A percentile compares a stretch with the other conserved stretches of the same genome.
These are phyloP conservation scores for Magnaporthales sp. DNA, from an alignment of 2,329 filamentous ascomycete genomes.

Conservation along the genomic window DNA sequence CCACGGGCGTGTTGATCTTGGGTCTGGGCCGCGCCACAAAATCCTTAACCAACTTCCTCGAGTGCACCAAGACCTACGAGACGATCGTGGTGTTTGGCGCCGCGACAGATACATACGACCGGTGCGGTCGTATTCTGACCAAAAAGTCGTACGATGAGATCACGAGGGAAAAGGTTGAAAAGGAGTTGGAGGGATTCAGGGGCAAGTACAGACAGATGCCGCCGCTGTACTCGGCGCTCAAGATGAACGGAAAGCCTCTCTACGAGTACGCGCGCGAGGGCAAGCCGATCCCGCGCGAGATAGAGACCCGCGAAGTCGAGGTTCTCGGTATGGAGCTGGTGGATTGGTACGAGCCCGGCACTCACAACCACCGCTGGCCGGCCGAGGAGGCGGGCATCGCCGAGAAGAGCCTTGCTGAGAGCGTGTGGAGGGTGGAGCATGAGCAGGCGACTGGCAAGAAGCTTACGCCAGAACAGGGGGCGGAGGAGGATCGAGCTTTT, in stretches of 20 bases:
- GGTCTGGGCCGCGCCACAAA: constrained; percentile 88
- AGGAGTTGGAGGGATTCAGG: constrained; percentile 64
- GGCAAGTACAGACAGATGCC: constrained; percentile 85
- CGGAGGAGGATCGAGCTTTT: constrained; percentile 44
- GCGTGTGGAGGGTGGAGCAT: constrained; percentile 56
- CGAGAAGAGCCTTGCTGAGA: constrained; percentile 69
- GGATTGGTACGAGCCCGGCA: constrained; percentile 77
- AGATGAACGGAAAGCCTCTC: constrained; percentile 86
- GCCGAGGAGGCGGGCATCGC: constrained; percentile 65
- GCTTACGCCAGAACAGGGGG: constrained; percentile 44
- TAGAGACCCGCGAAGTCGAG: constrained; percentile 70
- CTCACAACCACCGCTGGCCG: constrained; percentile 73
- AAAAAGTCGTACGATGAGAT: constrained; percentile 71
- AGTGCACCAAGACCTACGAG: constrained; percentile 91
- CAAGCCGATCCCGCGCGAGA: constrained; percentile 75
- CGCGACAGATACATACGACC: constrained; percentile 87
- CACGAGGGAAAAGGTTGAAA: constrained; percentile 68
- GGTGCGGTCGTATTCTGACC: constrained; percentile 72
- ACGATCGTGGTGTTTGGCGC: constrained; percentile 83
- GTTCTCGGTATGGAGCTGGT: constrained; percentile 70
- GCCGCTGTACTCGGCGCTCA: constrained; percentile 85
- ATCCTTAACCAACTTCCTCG: constrained; percentile 64
- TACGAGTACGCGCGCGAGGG: constrained; percentile 96
- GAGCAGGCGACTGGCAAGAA: constrained; percentile 40
- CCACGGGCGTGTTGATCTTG: constrained; percentile 84